Base-by-base conservation (phyloP, 2,329 filamentous ascomycete genomes). In the Onygenales sp. region DNA sequence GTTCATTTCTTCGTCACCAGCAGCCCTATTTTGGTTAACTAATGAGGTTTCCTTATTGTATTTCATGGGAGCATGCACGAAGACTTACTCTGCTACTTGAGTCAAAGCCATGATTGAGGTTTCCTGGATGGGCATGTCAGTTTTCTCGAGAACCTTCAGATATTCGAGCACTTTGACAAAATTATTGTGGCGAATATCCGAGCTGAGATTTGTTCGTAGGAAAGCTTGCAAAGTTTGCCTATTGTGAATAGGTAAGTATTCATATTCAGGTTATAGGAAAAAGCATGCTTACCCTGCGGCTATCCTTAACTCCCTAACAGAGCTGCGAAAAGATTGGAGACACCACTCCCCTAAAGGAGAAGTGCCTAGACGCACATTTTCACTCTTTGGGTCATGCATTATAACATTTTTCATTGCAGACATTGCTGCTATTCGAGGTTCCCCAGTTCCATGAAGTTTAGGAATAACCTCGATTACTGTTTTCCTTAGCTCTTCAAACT, bases 71-170 rank as follows among this genome's bases (percentile, higher is more conserved):
- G 8, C 27, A 21, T 7, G 13, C 37, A 11, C 21, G 6, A 42
- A n/a, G 6, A 65, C 73, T 61, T 72, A 84, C 79, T 81, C 78
- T 56, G 88, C 92, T 48, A 95, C 77, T 63, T 89, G 85, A n/a
- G 87, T 86, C 81, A 92, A 90, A 11, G 88, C 86, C 70, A 93
- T 75, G 54, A 97, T 85, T 58, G 88, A 85, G 14, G 88, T 91
- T 68, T 97, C 92, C 49, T 90, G 85, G 44, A 91, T 72, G 55
- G 83, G 77, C 4, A 83, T 70, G 6, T 82, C 75, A 52, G 83
- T 80, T 54, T 84, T 84, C 46, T 88, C 84, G 0, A 86, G 88
- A 9, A 94, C 75, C 3, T 77, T 80, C 8, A 97, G 74, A 60
- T 87, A 81, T 33, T 85, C 80, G 6, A 96, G 74, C 1, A 82